These are phyloP conservation scores for Pichia pseudocactophila DNA, from an alignment of 805 yeast genomes.

Conservation along the genomic window DNA sequence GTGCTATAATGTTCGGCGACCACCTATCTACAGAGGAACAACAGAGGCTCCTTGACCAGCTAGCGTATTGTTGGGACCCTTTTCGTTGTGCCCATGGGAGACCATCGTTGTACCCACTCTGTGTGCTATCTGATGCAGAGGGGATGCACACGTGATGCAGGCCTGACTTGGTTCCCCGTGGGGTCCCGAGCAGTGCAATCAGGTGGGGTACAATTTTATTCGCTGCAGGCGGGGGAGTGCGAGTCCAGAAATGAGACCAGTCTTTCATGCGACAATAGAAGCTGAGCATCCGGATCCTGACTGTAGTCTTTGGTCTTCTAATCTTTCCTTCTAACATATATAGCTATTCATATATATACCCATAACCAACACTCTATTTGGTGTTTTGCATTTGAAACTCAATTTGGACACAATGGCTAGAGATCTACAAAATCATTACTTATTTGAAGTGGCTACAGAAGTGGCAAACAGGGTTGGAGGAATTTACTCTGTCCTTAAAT, in stretches of 20 bases:
- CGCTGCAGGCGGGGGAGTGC: neutral
- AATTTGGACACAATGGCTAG: slow-evolving; percentile 46
- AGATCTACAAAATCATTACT: slow-evolving; percentile 77
- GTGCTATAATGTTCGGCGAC: slow-evolving; percentile 68
- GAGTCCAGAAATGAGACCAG: neutral
- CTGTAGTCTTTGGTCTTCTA: neutral
- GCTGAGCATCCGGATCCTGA: neutral
- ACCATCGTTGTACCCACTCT: slow-evolving; percentile 44
- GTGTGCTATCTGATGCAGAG: too few species aligned
- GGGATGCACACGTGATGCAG: too few species aligned
- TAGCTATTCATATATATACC: too few species aligned
- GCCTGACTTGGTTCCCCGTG: too few species aligned
- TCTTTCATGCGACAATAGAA: neutral
- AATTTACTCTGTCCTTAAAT: slow-evolving; percentile 89
- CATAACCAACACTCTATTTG: too few species aligned
- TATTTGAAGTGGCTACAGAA: slow-evolving; percentile 94
- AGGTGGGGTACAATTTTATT: too few species aligned
- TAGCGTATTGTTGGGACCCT: slow-evolving; percentile 48
- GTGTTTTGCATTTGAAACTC: neutral
- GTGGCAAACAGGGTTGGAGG: slow-evolving; percentile 98
- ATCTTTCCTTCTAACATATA: too few species aligned
- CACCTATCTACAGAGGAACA: slow-evolving; percentile 36
- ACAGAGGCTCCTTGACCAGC: slow-evolving; percentile 30
- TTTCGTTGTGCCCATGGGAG: slow-evolving; percentile 85
- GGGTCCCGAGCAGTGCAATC: too few species aligned